Evolutionary conservation across 257 asterid genomes (phyloP).

Genomic region (Craterostigma plantagineum): DNA sequence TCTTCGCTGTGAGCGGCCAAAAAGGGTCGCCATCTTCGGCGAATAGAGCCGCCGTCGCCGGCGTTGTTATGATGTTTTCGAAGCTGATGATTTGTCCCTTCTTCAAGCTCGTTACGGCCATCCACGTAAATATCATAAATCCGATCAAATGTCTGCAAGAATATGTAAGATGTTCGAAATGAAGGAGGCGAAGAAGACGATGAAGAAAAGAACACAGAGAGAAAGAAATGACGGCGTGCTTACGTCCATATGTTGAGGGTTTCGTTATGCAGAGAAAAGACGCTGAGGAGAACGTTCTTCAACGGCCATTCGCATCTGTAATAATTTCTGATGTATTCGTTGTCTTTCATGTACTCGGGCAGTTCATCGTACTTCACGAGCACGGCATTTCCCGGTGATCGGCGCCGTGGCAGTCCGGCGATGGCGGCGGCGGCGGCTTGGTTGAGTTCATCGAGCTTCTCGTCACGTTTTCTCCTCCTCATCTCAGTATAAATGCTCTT

Average conservation of each 20-base stretch:
- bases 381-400: no score
- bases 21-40: neutral
- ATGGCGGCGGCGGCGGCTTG: no score
- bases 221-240: constrained; percentile 5
- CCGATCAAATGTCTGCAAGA: constrained; percentile 69
- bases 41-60: neutral
- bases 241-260: constrained; percentile 92
- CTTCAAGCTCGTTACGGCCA: constrained; percentile 52
- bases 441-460: no score
- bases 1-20: neutral
- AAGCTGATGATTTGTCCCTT: constrained; percentile 23
- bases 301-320: constrained; percentile 92
- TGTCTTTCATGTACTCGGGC: constrained; percentile 81
- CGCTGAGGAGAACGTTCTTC: constrained; percentile 46
- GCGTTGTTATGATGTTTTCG: constrained; percentile 29
- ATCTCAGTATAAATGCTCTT: no score
- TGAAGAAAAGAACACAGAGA: neutral
- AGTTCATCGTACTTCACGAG: constrained; percentile 35
- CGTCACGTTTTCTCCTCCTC: no score
- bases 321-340: constrained; percentile 59
- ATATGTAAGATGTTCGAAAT: neutral
- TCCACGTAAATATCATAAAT: constrained; percentile 43
- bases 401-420: no score
- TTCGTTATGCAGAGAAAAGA: constrained; percentile 77
- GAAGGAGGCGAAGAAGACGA: neutral